Evolutionary conservation across 805 yeast genomes (phyloP).

Genomic region (Ogataea corticis): DNA sequence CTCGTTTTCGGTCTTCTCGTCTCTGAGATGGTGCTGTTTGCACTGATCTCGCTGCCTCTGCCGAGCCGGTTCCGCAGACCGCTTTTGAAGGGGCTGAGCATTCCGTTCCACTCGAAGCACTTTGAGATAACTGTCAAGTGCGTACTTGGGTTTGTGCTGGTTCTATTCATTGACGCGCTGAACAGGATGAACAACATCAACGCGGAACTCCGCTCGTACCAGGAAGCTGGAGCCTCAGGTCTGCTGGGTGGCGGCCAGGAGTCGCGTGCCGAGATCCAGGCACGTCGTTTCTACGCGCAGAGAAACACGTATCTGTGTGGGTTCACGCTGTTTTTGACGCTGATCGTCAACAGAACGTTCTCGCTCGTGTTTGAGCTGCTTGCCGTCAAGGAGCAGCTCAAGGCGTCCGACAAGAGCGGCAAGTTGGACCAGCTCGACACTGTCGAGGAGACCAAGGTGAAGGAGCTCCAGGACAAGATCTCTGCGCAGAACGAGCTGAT

Average conservation of each 20-base stretch:
- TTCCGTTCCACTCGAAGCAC: conserved; percentile 70
- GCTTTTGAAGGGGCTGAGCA: conserved; percentile 58
- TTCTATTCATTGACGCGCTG: conserved; percentile 84
- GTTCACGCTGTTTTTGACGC: conserved; percentile 85
- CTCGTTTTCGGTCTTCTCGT: conserved; percentile 70
- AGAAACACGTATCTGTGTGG: conserved; percentile 96
- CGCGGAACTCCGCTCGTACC: conserved; percentile 49
- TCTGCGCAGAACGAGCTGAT: conserved; percentile 65
- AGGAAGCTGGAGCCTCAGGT: conserved; percentile 26
- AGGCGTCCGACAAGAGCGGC: conserved; percentile 12
- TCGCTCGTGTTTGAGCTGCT: conserved; percentile 73
- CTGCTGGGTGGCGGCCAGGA: conserved; percentile 38
- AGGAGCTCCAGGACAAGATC: conserved; percentile 49
- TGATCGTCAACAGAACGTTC: conserved; percentile 83
- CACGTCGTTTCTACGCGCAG: conserved; percentile 92
- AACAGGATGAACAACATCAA: conserved; percentile 76
- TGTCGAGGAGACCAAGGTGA: conserved; percentile 40
- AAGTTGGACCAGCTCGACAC: conserved; percentile 24
- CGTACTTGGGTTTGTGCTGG: conserved; percentile 75
- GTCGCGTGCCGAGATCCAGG: conserved; percentile 82
- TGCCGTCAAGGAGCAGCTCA: conserved; percentile 56
- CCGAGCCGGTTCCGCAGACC: conserved; percentile 75
- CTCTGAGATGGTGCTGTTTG: conserved; percentile 75
- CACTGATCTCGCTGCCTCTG: conserved; percentile 79
- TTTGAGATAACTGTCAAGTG: conserved; percentile 80